A percentile compares a stretch with the other conserved stretches of the same genome.
phyloP scores from a whole-genome alignment of 805 yeast genomes.

The Dipodascopsis uninucleata region DNA sequence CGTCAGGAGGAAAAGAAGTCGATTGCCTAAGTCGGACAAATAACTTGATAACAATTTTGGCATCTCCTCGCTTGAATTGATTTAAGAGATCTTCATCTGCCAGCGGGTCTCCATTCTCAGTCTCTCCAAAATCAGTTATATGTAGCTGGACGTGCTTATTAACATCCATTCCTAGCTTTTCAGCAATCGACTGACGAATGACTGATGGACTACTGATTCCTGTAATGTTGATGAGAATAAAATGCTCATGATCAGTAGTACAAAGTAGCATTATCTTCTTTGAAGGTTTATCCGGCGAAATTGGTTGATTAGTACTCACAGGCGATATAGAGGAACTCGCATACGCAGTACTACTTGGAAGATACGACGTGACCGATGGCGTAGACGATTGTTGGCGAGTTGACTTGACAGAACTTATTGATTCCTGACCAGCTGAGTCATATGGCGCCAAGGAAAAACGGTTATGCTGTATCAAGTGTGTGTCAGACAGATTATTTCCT shows the following conservation, averaged over 20 bases:
- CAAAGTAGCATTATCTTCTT: slow-evolving; percentile 44
- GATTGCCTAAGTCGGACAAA: slow-evolving; percentile 15
- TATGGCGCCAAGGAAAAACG: no score
- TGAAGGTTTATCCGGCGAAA: slow-evolving; percentile 1
- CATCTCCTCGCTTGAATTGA: slow-evolving; percentile 18
- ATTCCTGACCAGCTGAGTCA: no score
- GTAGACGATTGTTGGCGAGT: no score
- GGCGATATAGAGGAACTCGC: background rate
- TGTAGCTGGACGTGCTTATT: slow-evolving; percentile 20
- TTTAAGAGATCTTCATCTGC: slow-evolving; percentile 20
- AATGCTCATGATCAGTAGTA: slow-evolving; percentile 60
- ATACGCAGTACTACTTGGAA: no score
- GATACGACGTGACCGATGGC: no score
- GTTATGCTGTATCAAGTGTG: no score
- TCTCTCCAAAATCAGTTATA: slow-evolving; percentile 21
- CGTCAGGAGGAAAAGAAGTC: background rate
- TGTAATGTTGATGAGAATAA: slow-evolving; percentile 46
- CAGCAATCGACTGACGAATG: slow-evolving; percentile 43
- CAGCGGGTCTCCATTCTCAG: slow-evolving; percentile 23
- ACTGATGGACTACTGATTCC: slow-evolving; percentile 65
- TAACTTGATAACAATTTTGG: slow-evolving; percentile 25
- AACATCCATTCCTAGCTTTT: slow-evolving; percentile 32
- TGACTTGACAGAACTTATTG: no score
- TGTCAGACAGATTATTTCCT: no score
- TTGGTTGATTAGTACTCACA: background rate